Evolutionary conservation across 2,329 filamentous ascomycete species (phyloP).

Genomic region (Paramyrothecium sp.): DNA sequence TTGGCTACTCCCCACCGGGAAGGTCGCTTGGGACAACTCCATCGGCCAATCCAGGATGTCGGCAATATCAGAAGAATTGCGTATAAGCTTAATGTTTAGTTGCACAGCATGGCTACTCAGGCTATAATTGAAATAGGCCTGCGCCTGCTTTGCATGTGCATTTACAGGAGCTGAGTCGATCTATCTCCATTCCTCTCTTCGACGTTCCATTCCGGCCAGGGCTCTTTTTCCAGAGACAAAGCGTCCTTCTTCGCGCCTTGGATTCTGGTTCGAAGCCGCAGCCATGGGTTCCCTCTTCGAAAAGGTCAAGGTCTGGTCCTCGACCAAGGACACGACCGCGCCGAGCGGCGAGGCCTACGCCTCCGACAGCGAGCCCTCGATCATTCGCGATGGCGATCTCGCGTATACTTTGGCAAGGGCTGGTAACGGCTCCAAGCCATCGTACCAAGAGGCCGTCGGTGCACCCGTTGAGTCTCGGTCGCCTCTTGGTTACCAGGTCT

Average conservation of each 20-base stretch:
- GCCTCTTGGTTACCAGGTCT: constrained; percentile 59
- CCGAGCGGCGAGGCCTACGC: background rate
- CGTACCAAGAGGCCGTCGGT: constrained; percentile 60
- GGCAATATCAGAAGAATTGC: background rate
- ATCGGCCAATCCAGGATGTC: background rate
- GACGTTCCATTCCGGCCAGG: background rate
- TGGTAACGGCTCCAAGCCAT: constrained; percentile 46
- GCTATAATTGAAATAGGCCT: no score
- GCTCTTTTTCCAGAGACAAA: background rate
- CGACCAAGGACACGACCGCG: background rate
- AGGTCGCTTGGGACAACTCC: background rate
- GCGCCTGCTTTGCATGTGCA: no score
- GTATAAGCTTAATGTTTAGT: background rate
- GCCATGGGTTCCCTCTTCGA: background rate
- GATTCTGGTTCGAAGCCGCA: background rate
- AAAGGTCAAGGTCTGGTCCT: constrained; percentile 1
- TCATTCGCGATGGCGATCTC: constrained; percentile 36
- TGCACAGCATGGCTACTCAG: no score
- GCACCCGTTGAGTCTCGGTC: constrained; percentile 59
- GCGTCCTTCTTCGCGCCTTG: background rate
- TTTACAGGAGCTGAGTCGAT: no score
- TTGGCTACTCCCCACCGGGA: constrained; percentile 1
- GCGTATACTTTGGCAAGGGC: constrained; percentile 39
- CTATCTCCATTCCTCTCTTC: no score
- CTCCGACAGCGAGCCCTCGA: constrained; percentile 27